Evolutionary conservation across 371 early-diverging fungal species (phyloP).

Genomic region (Mortierella sp.): DNA sequence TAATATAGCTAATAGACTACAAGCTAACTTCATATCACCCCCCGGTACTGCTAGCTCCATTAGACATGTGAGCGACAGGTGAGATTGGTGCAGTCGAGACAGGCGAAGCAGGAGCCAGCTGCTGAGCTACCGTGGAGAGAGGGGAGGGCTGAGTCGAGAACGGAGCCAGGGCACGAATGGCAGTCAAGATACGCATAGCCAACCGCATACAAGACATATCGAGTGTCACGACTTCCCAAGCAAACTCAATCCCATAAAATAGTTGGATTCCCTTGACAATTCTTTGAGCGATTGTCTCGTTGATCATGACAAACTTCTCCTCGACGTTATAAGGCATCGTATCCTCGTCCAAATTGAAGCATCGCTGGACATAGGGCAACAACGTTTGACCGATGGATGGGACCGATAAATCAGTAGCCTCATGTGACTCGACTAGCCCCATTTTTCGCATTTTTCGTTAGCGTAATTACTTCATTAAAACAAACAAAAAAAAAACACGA

Average conservation of each 20-base stretch:
- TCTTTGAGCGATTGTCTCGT: slow-evolving; percentile 78
- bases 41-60: no score
- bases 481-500: not conserved
- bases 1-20: not conserved
- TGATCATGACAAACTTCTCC: slow-evolving; percentile 73
- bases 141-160: slow-evolving; percentile 38
- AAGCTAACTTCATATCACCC: not conserved
- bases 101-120: not conserved
- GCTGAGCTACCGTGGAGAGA: not conserved
- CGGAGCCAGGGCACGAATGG: slow-evolving; percentile 60
- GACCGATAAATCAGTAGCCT: slow-evolving; percentile 15
- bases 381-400: slow-evolving; percentile 39
- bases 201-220: slow-evolving; percentile 62
- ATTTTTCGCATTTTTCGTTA: not conserved
- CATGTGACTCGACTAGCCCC: not conserved
- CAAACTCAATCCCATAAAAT: slow-evolving; percentile 89
- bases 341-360: slow-evolving; percentile 61
- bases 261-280: slow-evolving; percentile 85
- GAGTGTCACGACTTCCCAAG: slow-evolving; percentile 82
- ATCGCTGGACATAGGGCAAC: slow-evolving; percentile 51
- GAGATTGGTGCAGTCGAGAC: not conserved
- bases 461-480: not conserved
- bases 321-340: slow-evolving; percentile 66
- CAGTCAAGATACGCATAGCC: slow-evolving; percentile 63
- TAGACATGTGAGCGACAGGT: no score